Percentiles rank a stretch among this genome's conserved stretches.
phyloP scores from a whole-genome alignment of 345 rosid species.

The Eucalyptus globulus region DNA sequence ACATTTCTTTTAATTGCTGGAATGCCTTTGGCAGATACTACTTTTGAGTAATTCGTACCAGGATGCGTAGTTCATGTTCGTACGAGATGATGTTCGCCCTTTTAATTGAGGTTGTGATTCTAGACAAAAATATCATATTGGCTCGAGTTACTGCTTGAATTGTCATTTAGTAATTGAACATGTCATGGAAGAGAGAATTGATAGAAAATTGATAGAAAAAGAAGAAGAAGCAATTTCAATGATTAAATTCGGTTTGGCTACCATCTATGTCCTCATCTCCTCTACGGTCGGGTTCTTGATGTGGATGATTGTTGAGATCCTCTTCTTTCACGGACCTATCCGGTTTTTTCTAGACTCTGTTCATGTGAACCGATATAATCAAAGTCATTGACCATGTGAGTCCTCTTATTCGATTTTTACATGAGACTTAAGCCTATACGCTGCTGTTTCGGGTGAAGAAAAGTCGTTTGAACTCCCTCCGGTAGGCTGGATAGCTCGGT shows the following conservation, averaged over 20 bases:
- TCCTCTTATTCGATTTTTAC: not conserved
- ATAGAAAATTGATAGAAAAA: too few species aligned
- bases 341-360: not conserved
- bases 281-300: not conserved
- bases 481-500: too few species aligned
- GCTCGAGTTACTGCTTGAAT: not conserved
- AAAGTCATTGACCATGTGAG: not conserved
- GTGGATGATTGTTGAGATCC: not conserved
- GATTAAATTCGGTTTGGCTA: not conserved
- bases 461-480: too few species aligned
- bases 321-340: not conserved
- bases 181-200: not conserved
- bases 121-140: not conserved
- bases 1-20: not conserved
- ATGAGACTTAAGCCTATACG: not conserved
- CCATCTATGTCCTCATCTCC: not conserved
- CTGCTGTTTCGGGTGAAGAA: not conserved
- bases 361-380: not conserved
- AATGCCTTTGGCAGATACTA: not conserved
- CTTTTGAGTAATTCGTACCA: not conserved
- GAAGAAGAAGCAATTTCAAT: not conserved
- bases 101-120: not conserved
- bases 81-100: rapidly evolving
- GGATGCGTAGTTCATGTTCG: not conserved
- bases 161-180: not conserved